These are phyloP conservation scores for Theobroma cacao DNA, from an alignment of 345 rosid genomes.

Conservation along the genomic window DNA sequence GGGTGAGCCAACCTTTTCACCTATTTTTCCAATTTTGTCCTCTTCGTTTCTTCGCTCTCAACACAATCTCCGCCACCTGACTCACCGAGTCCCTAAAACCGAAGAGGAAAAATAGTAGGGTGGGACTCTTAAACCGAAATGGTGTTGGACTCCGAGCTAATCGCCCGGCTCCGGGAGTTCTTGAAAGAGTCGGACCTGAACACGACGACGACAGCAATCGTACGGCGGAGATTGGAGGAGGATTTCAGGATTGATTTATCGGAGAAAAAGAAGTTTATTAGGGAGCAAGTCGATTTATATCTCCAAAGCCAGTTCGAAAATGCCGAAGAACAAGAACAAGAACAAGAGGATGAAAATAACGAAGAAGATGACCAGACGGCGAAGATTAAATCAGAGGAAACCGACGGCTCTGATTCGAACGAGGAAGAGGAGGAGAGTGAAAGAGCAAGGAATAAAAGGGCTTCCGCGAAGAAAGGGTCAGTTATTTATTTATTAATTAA, in stretches of 20 bases:
- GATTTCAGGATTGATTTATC: slow-evolving; percentile 48
- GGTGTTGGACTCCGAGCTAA: slow-evolving; percentile 48
- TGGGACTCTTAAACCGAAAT: slow-evolving; percentile 20
- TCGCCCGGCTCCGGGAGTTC: slow-evolving; percentile 34
- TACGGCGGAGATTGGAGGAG: slow-evolving; percentile 41
- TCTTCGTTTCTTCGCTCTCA: not conserved
- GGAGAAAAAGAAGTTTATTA: slow-evolving; percentile 40
- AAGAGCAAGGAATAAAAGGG: slow-evolving; percentile 15
- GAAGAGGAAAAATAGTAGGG: not conserved
- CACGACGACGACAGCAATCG: slow-evolving; percentile 41
- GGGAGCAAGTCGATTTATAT: slow-evolving; percentile 49
- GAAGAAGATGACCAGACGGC: slow-evolving; percentile 22
- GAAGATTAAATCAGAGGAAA: slow-evolving; percentile 26
- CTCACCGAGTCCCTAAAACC: not conserved
- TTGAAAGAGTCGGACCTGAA: slow-evolving; percentile 42
- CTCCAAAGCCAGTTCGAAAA: slow-evolving; percentile 35
- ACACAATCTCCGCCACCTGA: slow-evolving; percentile 3
- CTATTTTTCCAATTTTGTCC: slow-evolving; percentile 17
- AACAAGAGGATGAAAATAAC: slow-evolving; percentile 1
- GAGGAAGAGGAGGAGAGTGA: slow-evolving; percentile 18
- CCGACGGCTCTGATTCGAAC: slow-evolving; percentile 16
- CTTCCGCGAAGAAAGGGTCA: slow-evolving; percentile 30
- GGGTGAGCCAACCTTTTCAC: slow-evolving; percentile 16
- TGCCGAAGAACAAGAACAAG: slow-evolving; percentile 13
- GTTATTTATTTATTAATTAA: slow-evolving; percentile 11